Percentiles rank a stretch among this genome's conserved stretches.
These are phyloP conservation scores for Chrysanthemum lavandulifolium DNA, from an alignment of 129 eudicot genomes.

Conservation along the genomic window DNA sequence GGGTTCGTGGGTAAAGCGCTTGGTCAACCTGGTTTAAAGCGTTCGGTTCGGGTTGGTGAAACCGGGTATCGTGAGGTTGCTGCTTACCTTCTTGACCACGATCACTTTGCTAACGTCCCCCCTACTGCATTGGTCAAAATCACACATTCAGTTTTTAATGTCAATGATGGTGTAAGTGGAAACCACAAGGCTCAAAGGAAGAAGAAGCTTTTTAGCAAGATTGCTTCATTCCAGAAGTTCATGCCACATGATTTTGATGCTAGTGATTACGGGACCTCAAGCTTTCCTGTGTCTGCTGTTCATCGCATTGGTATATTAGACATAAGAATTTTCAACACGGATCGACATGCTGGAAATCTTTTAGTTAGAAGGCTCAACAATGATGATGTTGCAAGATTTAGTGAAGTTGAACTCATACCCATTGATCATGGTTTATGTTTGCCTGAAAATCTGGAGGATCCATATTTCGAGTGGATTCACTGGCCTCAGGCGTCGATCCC, in stretches of 20 bases:
- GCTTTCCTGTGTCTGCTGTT: conserved; percentile 85
- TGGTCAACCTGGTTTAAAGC: conserved; percentile 86
- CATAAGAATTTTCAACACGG: conserved; percentile 87
- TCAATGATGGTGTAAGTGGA: conserved; percentile 69
- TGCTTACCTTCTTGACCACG: conserved; percentile 78
- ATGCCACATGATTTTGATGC: conserved; percentile 95
- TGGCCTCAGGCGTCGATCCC: conserved; percentile 99
- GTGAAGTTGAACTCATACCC: conserved; percentile 88
- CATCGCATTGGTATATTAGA: conserved; percentile 96
- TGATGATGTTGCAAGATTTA: conserved; percentile 61
- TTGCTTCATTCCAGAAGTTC: conserved; percentile 88
- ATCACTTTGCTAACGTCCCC: conserved; percentile 86
- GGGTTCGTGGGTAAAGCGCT: conserved; percentile 88
- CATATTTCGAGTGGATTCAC: conserved; percentile 95
- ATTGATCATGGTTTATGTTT: conserved; percentile 95
- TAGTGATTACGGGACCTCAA: conserved; percentile 93
- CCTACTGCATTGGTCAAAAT: conserved; percentile 90
- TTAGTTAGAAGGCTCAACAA: conserved; percentile 61
- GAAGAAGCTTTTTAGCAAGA: conserved; percentile 68
- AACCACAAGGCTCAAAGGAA: conserved; percentile 37
- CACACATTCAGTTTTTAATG: conserved; percentile 79
- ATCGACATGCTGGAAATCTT: conserved; percentile 87
- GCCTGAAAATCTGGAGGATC: conserved; percentile 91
- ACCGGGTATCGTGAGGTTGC: conserved; percentile 87
- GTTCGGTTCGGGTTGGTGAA: conserved; percentile 88